These are phyloP conservation scores for Blepharisma stoltei DNA, from an alignment of 73 alveolate genomes.

Conservation along the genomic window DNA sequence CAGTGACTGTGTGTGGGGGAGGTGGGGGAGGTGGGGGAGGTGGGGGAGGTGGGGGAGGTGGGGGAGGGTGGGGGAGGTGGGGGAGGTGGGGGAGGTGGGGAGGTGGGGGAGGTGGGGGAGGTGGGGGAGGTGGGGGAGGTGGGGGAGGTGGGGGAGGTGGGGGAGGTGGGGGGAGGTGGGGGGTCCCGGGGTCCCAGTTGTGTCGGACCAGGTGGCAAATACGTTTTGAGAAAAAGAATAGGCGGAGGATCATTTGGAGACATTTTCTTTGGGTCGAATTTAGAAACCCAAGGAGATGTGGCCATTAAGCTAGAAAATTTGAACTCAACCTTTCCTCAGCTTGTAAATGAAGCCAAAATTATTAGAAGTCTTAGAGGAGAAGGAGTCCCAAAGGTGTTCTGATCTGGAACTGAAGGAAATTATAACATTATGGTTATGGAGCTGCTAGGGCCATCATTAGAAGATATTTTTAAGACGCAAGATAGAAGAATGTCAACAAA, in stretches of 20 bases:
- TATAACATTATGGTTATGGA: constrained; percentile 87
- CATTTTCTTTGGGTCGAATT: constrained; percentile 54
- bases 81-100: no score
- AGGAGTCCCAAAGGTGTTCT: constrained; percentile 75
- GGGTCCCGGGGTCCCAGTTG: no score
- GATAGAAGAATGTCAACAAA: constrained; percentile 72
- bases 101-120: no score
- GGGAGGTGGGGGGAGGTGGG: no score
- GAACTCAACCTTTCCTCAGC: constrained; percentile 36
- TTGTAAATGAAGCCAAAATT: constrained; percentile 65
- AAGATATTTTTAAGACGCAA: constrained; percentile 69
- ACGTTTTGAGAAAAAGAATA: constrained; percentile 33
- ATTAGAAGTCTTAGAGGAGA: constrained; percentile 59
- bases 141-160: no score
- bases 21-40: no score
- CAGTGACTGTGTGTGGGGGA: no score
- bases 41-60: no score
- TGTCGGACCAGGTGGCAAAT: constrained; percentile 50
- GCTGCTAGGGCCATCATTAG: constrained; percentile 85
- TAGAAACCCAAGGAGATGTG: constrained; percentile 62
- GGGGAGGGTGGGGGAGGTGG: no score
- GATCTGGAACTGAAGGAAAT: constrained; percentile 85
- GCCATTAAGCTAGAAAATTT: constrained; percentile 71
- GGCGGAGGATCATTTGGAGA: constrained; percentile 63
- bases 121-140: no score